Base-by-base conservation (phyloP, 2,329 filamentous ascomycete species). In the Ascochyta fabae region DNA sequence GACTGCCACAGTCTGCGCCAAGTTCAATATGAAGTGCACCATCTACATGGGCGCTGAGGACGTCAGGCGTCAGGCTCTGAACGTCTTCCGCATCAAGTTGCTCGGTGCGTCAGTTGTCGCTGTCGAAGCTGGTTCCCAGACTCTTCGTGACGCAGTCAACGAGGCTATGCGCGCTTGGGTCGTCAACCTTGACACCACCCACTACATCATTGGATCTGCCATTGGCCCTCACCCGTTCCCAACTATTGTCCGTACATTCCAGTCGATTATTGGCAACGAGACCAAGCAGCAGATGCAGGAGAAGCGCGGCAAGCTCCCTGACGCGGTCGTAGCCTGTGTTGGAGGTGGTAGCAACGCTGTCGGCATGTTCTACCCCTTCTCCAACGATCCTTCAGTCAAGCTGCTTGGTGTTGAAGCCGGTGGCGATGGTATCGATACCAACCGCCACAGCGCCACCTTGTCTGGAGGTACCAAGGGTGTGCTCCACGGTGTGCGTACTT, bases 41-140 rank as follows among this genome's bases (percentile, higher is more conserved):
- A 90, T 99, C 51, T 99, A 93, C 79, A 99, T 99, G 95, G 95
- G 95, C 68, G 92, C 93, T 42, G 95, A 99, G 79, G 95, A 99
- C 71, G 95, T 98, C 48, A 89, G 95, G 55, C 88, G 95, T 66
- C 95, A 99, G 77, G 94, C 95, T 2, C 84, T 99, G 55, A 99
- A 99, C 77, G 95, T 99, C 35, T 99, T 99, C 86, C 90, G 95
- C 40, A 99, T 99, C 86, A 95, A 96, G 77, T 85, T 99, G 10
- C 88, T 99, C 6, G 95, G 95, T 56, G 95, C 95, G 45, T 89
- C 90, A 66, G 95, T 99, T 38, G 85, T 99, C 36, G 89, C 95
- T 4, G 95, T 99, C 41, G 92, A 97, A 74, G 91, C 93, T 42
- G 95, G 95, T 50, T 92, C 89, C 67, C 86, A 87, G 68, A 83